Base-by-base conservation (phyloP, 2,329 filamentous ascomycete species). In the Fusarium aywerte region DNA sequence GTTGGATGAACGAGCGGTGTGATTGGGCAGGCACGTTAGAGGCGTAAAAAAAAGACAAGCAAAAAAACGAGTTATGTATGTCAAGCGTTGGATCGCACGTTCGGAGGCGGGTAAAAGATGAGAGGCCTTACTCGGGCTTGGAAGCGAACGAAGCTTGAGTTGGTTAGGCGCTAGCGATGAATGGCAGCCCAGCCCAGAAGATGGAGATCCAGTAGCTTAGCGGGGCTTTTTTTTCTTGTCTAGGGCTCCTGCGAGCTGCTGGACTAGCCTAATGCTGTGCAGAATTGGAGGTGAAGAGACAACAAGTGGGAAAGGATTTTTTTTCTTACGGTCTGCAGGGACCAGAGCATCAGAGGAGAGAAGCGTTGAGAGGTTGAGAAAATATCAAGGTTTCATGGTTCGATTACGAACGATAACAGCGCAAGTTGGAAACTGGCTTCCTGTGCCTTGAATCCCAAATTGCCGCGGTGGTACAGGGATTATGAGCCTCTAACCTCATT, bases 201-300 rank as follows among this genome's bases (percentile, higher is more conserved):
- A 47, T 47, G 43, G 43, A 47, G 43, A 32, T 47, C 29, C 43
- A 33, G 32, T 49, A 49, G 45, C 12, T 36, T 60, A 59, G 71
- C 63, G 71, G 68, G 69, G n/a, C n/a, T 61, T 68, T 50, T 48
- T 58, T 54, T 53, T 43, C 62, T 63, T 60, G 60, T 54, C 65
- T 66, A 67, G 65, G 71, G 66, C 70, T 70, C 65, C 69, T 69
- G 65, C 71, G 62, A 70, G 69, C 58, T 65, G 54, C 65, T 60
- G 56, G 47, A 23, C 69, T 73, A 79, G 73, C 80, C 81, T 82
- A 83, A 49, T 49, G 44, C 44, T 47, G 31, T 83, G 79, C 76
- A 25, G 21, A 29, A 21, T 55, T 63, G 61, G 32, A 54, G 50
- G 56, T 44, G 52, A 36, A 45, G 21, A 50, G 43, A 38, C 51